A percentile compares a stretch with the other conserved stretches of the same genome.
These are phyloP conservation scores for Chytriomyces hyalinus DNA, from an alignment of 192 early-diverging fungal genomes.

Conservation along the genomic window DNA sequence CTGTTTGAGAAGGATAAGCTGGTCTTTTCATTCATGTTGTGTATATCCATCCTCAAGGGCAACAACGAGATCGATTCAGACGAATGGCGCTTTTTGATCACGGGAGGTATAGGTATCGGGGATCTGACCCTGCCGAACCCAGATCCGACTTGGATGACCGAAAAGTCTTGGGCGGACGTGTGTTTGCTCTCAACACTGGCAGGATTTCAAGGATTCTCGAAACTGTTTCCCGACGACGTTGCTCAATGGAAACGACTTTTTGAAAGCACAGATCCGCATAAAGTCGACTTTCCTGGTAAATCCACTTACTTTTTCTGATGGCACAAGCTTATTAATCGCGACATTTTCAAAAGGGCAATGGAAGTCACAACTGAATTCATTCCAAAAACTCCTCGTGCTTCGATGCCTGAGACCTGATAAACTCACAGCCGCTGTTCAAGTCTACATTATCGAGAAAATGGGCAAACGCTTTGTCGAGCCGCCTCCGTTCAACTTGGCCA, in stretches of 20 bases:
- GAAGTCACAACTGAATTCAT: conserved; percentile 49
- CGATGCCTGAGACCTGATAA: conserved; percentile 63
- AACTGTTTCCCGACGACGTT: conserved; percentile 41
- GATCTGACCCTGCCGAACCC: conserved; percentile 43
- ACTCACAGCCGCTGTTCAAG: conserved; percentile 54
- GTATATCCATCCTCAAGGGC: conserved; percentile 54
- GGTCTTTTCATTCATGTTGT: conserved; percentile 63
- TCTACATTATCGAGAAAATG: conserved; percentile 63
- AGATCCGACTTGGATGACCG: conserved; percentile 58
- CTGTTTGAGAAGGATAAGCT: conserved; percentile 73
- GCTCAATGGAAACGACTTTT: conserved; percentile 57
- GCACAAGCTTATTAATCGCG: background rate
- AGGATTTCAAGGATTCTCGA: conserved; percentile 50
- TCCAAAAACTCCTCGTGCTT: conserved; percentile 59
- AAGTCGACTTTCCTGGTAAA: conserved; percentile 48
- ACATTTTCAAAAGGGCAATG: conserved; percentile 39
- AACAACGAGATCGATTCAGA: conserved; percentile 56
- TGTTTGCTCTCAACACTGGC: conserved; percentile 48
- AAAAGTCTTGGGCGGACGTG: conserved; percentile 60
- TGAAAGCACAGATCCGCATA: conserved; percentile 58
- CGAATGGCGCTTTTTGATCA: conserved; percentile 62
- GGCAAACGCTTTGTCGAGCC: conserved; percentile 64
- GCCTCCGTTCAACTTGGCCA: conserved; percentile 65
- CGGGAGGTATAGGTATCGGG: conserved; percentile 58
- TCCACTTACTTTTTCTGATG: background rate